Evolutionary conservation across 108 stramenopile species (phyloP).

Genomic region (Bacterosira constricta): DNA sequence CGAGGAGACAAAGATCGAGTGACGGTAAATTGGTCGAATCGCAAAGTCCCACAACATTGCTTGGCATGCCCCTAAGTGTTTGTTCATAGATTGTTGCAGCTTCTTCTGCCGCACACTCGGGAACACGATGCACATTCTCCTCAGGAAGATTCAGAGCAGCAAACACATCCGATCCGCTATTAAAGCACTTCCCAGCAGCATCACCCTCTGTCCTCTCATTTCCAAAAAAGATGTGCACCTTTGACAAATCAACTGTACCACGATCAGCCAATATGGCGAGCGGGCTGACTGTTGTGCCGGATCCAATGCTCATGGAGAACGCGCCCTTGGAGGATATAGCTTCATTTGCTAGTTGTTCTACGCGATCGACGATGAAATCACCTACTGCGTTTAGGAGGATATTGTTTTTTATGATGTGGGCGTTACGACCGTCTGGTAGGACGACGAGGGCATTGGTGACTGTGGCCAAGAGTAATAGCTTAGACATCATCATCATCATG

Average conservation of each 20-base stretch:
- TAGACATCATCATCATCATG: too few species aligned
- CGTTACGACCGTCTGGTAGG: not conserved
- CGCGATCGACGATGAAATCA: not conserved
- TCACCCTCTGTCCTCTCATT: too few species aligned
- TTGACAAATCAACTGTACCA: too few species aligned
- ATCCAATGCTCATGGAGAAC: too few species aligned
- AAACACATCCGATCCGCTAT: not conserved
- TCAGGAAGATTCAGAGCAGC: not conserved
- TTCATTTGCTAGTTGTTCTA: not conserved
- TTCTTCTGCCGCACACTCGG: not conserved
- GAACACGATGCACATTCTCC: not conserved
- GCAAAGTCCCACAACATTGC: not conserved
- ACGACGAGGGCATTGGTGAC: not conserved
- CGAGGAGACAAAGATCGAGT: not conserved
- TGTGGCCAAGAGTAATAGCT: not conserved
- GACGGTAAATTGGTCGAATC: not conserved
- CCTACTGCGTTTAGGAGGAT: not conserved
- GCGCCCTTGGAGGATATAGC: too few species aligned
- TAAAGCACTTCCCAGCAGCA: not conserved
- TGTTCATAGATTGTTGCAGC: not conserved
- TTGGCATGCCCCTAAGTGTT: not conserved
- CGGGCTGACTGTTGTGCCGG: too few species aligned
- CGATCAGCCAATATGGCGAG: too few species aligned
- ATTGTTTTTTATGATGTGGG: not conserved
- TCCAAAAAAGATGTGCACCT: too few species aligned